These are phyloP conservation scores for Hypoxylon subgilvum DNA, from an alignment of 495 filamentous ascomycete genomes.

Conservation along the genomic window DNA sequence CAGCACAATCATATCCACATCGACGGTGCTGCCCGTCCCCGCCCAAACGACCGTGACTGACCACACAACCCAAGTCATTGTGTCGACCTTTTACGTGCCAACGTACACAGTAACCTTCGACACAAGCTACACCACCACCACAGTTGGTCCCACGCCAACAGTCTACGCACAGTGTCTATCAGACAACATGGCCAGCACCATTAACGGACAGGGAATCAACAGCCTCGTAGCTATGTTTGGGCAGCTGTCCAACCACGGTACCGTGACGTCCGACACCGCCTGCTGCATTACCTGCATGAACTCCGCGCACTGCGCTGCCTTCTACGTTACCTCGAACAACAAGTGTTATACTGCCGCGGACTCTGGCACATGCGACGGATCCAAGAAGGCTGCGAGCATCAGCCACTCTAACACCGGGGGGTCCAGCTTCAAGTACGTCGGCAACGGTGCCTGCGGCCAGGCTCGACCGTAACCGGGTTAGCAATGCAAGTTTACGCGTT, in stretches of 20 bases:
- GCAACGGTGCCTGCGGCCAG: conserved; percentile 22
- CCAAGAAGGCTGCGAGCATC: conserved; percentile 1
- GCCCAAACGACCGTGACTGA: conserved; percentile 4
- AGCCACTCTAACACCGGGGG: neutral
- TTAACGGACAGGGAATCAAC: conserved; percentile 17
- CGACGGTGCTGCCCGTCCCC: conserved; percentile 11
- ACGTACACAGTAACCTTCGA: neutral
- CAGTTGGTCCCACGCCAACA: conserved; percentile 12
- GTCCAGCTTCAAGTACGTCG: neutral
- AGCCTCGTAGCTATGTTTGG: neutral
- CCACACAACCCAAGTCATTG: neutral
- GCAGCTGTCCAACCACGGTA: neutral
- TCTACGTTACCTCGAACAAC: neutral
- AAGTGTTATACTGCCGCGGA: conserved; percentile 7
- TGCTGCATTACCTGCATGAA: conserved; percentile 12
- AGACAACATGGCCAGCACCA: conserved; percentile 2
- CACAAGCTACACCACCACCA: conserved; percentile 1
- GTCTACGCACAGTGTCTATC: conserved; percentile 7
- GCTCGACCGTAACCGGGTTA: neutral
- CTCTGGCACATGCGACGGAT: conserved; percentile 1
- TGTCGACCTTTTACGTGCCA: conserved; percentile 6
- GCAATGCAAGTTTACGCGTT: neutral
- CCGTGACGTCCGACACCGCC: neutral
- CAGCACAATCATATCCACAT: conserved; percentile 8
- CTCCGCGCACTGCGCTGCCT: conserved; percentile 6